Evolutionary conservation across 345 rosid genomes (phyloP).

Genomic region (Lumnitzera littorea): DNA sequence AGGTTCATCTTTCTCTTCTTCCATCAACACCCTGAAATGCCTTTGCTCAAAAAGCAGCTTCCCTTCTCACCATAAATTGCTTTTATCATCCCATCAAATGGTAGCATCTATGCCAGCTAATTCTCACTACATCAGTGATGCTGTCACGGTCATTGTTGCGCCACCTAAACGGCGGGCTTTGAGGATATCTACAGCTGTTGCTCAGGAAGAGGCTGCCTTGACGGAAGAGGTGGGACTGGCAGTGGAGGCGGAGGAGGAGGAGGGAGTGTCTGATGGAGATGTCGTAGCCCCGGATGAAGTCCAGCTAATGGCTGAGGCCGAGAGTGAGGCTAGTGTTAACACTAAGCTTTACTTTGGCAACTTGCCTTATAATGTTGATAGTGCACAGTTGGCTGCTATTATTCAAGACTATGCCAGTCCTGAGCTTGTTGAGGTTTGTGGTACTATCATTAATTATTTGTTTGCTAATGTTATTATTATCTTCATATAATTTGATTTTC

Average conservation of each 20-base stretch:
- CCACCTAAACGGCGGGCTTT: conserved; percentile 24
- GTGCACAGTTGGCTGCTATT: conserved; percentile 84
- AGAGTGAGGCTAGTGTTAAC: conserved; percentile 16
- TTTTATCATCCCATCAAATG: background rate
- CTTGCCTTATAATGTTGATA: conserved; percentile 81
- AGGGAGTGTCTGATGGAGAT: conserved; percentile 4
- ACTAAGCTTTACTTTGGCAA: conserved; percentile 94
- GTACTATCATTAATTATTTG: background rate
- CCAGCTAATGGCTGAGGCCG: conserved; percentile 3
- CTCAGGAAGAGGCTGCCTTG: conserved; percentile 34
- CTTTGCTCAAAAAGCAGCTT: conserved; percentile 19
- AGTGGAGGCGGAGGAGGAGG: conserved; percentile 12
- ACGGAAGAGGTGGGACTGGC: conserved; percentile 20
- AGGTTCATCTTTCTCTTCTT: conserved; percentile 32
- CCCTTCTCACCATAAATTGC: conserved; percentile 1
- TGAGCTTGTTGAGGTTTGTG: conserved; percentile 65
- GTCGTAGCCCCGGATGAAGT: background rate
- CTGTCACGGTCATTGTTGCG: background rate
- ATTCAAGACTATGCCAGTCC: conserved; percentile 75
- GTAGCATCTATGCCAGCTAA: background rate
- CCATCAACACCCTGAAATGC: conserved; percentile 32
- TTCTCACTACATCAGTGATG: conserved; percentile 3
- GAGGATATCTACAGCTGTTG: conserved; percentile 40
- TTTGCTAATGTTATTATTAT: background rate
- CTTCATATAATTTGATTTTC: background rate